Base-by-base conservation (phyloP, 192 early-diverging fungal genomes). In the Hyaloraphidium curvatum region DNA sequence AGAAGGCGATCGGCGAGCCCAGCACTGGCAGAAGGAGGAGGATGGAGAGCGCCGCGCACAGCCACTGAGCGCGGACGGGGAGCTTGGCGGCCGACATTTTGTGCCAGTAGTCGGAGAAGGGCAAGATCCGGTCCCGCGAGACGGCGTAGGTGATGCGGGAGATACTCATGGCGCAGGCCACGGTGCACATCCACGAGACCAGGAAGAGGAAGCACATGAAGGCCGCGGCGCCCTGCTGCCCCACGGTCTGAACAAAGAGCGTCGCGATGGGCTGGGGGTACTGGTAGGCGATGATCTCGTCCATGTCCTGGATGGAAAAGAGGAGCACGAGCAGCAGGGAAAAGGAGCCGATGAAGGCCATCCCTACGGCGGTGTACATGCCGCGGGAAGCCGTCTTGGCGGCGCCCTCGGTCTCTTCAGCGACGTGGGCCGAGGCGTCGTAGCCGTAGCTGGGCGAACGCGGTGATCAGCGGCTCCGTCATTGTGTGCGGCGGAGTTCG, bases 121-220 rank as follows among this genome's bases (percentile, higher is more conserved):
- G 68, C 5, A 66, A 56, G 30, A 63, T 68, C 16, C 58, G 59
- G 54, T 72, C 72, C 33, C 72, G 62, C 28, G 72, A 63, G 51
- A 74, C 60, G 19, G 73, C 68, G n/a, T n/a, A n/a, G n/a, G n/a
- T n/a, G n/a, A n/a, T n/a, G n/a, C 43, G 43, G 7, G 7, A 11
- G 43, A 62, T 60, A 23, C 65, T 43, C 0, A 66, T 70, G 1
- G 68, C 39, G 0, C 65, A 63, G 0, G 71, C 65, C 0, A 62
- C 51, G 21, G 68, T 67, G 0, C 66, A 64, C 26, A 67, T 56
- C 29, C 63, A 72, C 30, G 65, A 64, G 17, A 62, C 64, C 29
- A 67, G 55, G 40, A 64, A 55, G 16, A 75, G 60, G 14, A 75
- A 35, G 9, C 61, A 23, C 25, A 75, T 56, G 11, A 75, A 52